These are phyloP conservation scores for Cyclotella sp. DNA, from an alignment of 108 stramenopile species.

Conservation along the genomic window DNA sequence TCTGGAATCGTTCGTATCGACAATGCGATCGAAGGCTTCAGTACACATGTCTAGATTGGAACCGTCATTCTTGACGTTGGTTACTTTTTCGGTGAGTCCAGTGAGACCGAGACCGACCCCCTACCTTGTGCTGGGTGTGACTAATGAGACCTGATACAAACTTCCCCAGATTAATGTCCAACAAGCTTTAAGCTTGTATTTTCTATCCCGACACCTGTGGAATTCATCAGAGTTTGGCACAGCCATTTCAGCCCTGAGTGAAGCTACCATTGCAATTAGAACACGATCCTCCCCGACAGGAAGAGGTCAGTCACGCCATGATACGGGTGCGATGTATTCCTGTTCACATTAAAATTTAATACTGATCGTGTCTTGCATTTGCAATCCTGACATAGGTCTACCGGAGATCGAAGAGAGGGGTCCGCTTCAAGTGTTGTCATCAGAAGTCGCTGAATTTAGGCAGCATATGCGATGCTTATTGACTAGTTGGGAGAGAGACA, in stretches of 20 bases:
- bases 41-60: slow-evolving; percentile 74
- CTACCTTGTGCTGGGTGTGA: too few relatives aligned
- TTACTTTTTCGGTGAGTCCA: slow-evolving; percentile 53
- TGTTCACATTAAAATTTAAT: not conserved
- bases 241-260: slow-evolving; percentile 82
- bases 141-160: too few relatives aligned
- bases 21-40: slow-evolving; percentile 68
- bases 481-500: slow-evolving; percentile 83
- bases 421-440: slow-evolving; percentile 57
- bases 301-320: not conserved
- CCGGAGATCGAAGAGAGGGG: slow-evolving; percentile 75
- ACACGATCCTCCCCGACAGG: slow-evolving; percentile 47
- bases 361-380: not conserved
- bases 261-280: slow-evolving; percentile 66
- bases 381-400: slow-evolving; percentile 36
- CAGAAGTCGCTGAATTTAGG: slow-evolving; percentile 75
- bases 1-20: slow-evolving; percentile 73
- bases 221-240: slow-evolving; percentile 73
- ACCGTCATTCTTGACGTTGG: slow-evolving; percentile 75
- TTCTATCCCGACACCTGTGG: slow-evolving; percentile 79
- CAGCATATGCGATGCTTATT: slow-evolving; percentile 68
- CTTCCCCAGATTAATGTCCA: slow-evolving; percentile 66
- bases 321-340: not conserved
- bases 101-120: too few relatives aligned
- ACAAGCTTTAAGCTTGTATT: slow-evolving; percentile 72